A percentile compares a stretch with the other conserved stretches of the same genome.
Evolutionary conservation across 192 early-diverging fungal species (phyloP).

Genomic region (Pilaira anomala): DNA sequence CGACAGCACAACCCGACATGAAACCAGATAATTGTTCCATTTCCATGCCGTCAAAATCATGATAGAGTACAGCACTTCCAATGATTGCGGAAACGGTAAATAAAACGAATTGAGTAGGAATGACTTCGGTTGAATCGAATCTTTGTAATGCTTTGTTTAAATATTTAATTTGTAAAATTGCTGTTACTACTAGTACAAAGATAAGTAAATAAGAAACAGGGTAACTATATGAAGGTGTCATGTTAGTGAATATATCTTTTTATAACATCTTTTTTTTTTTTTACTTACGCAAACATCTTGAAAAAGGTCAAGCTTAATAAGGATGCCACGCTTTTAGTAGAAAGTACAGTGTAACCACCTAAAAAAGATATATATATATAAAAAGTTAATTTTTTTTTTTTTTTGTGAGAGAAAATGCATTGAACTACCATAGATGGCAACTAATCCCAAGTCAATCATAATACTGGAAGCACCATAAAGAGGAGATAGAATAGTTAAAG

Average conservation of each 20-base stretch:
- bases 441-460: constrained; percentile 61
- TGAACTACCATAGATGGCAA: constrained; percentile 62
- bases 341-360: constrained; percentile 72
- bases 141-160: constrained; percentile 63
- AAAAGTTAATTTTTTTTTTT: not conserved
- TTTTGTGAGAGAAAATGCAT: not conserved
- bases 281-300: constrained; percentile 53
- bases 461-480: constrained; percentile 50
- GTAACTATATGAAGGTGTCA: constrained; percentile 40
- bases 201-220: constrained; percentile 63
- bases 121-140: constrained; percentile 69
- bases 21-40: constrained; percentile 45
- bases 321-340: constrained; percentile 68
- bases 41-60: constrained; percentile 58
- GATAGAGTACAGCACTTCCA: constrained; percentile 64
- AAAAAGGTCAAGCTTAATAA: constrained; percentile 60
- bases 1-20: constrained; percentile 55
- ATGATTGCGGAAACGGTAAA: constrained; percentile 70
- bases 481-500: constrained; percentile 44
- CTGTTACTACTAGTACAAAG: constrained; percentile 56
- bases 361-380: constrained; percentile 8
- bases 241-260: not conserved
- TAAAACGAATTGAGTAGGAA: constrained; percentile 75
- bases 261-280: not conserved
- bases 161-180: constrained; percentile 62